These are phyloP conservation scores for Polytrichum commune DNA, from an alignment of 225 moss, liverwort and hornwort genomes.

Conservation along the genomic window DNA sequence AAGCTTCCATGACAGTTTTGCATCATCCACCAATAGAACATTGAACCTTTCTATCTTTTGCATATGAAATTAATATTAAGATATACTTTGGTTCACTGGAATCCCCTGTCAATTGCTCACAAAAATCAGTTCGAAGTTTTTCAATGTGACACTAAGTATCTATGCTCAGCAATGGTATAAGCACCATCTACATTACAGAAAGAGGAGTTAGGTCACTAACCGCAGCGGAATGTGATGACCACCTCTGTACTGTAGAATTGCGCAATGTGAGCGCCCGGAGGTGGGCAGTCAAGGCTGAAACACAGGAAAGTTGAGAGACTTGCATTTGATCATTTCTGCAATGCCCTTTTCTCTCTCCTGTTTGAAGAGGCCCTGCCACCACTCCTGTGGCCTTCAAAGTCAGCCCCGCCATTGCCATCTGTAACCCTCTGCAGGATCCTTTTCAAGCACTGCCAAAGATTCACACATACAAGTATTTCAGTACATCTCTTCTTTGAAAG, in stretches of 20 bases:
- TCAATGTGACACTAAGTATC: background rate
- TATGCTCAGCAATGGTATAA: too few relatives aligned
- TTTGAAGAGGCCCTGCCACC: constrained; percentile 24
- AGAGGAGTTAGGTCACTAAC: background rate
- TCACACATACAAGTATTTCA: too few relatives aligned
- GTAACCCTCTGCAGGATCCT: too few relatives aligned
- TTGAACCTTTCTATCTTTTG: too few relatives aligned
- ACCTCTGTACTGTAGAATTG: constrained; percentile 30
- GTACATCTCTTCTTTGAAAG: too few relatives aligned
- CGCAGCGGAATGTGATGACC: constrained; percentile 12
- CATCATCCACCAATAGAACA: constrained; percentile 11
- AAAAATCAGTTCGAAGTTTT: background rate
- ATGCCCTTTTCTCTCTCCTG: constrained; percentile 18
- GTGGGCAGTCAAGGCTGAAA: constrained; percentile 32
- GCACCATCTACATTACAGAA: too few relatives aligned
- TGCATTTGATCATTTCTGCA: constrained; percentile 22
- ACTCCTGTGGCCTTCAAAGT: constrained; percentile 38
- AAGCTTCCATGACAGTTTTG: background rate
- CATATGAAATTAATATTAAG: too few relatives aligned
- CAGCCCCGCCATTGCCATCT: constrained; percentile 40
- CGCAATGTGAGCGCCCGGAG: constrained; percentile 35
- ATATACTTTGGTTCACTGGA: too few relatives aligned
- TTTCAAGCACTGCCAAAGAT: too few relatives aligned
- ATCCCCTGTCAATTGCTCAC: too few relatives aligned
- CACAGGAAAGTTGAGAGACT: constrained; percentile 42